Evolutionary conservation across 331 rosid species (phyloP).

Genomic region (Rhamnella rubrinervis): DNA sequence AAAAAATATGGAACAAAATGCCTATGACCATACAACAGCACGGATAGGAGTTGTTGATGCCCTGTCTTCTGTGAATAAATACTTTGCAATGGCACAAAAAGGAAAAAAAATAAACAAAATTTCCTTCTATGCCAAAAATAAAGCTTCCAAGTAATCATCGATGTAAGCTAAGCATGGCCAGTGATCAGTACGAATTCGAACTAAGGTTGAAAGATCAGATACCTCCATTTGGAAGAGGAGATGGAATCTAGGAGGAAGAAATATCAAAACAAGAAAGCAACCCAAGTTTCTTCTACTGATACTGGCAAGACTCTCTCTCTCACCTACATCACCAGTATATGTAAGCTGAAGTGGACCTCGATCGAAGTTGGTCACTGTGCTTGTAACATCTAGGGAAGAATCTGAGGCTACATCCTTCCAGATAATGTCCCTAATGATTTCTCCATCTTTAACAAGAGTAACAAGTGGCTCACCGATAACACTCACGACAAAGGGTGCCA

Average conservation of each 20-base stretch:
- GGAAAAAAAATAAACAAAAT: background rate
- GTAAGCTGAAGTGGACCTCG: constrained; percentile 78
- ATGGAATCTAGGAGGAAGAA: constrained; percentile 97
- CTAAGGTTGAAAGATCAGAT: constrained; percentile 76
- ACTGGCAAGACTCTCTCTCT: constrained; percentile 36
- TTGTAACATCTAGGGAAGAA: constrained; percentile 36
- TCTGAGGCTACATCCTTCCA: constrained; percentile 57
- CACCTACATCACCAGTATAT: constrained; percentile 48
- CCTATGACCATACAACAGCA: constrained; percentile 5
- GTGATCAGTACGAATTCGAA: constrained; percentile 90
- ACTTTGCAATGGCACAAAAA: background rate
- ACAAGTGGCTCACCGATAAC: constrained; percentile 80
- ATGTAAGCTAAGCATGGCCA: constrained; percentile 98
- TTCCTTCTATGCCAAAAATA: constrained; percentile 57
- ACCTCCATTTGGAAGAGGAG: constrained; percentile 97
- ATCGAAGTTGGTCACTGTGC: constrained; percentile 30
- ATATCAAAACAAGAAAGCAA: constrained; percentile 65
- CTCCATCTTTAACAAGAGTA: constrained; percentile 59
- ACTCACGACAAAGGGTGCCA: constrained; percentile 73
- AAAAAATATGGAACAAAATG: constrained; percentile 17
- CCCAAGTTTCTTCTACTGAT: constrained; percentile 66
- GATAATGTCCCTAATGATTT: constrained; percentile 60
- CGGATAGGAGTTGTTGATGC: background rate
- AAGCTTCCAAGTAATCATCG: constrained; percentile 94
- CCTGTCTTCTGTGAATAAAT: background rate